phyloP scores from a whole-genome alignment of 2,329 filamentous ascomycete species.

The Penicillium hesseltinei region DNA sequence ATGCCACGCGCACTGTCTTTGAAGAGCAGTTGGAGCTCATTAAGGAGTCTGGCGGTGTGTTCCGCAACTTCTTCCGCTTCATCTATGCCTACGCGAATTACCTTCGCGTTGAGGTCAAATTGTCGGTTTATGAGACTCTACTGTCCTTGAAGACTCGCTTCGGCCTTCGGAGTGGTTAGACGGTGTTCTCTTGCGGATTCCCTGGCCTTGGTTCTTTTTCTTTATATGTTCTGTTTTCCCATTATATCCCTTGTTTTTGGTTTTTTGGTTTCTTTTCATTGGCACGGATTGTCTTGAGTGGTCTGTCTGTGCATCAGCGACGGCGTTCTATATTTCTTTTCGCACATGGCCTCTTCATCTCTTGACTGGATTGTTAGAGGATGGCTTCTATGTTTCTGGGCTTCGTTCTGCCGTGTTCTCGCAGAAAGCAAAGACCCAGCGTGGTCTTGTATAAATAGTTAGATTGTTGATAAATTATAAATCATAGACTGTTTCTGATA shows the following conservation, averaged over 20 bases:
- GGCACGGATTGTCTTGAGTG: slow-evolving; percentile 22
- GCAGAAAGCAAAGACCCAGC: neutral
- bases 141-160: slow-evolving; percentile 52
- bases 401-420: neutral
- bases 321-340: slow-evolving; percentile 22
- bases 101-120: slow-evolving; percentile 56
- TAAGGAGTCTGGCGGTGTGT: slow-evolving; percentile 48
- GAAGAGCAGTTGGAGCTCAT: slow-evolving; percentile 58
- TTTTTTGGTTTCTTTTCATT: slow-evolving; percentile 2
- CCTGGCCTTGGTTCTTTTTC: neutral
- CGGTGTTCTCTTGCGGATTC: neutral
- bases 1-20: slow-evolving; percentile 62
- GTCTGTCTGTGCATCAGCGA: slow-evolving; percentile 32
- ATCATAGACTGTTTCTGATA: neutral
- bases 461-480: slow-evolving; percentile 12
- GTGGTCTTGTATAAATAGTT: slow-evolving; percentile 19
- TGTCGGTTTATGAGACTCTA: slow-evolving; percentile 59
- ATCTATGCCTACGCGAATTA: slow-evolving; percentile 54
- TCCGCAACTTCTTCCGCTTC: slow-evolving; percentile 54
- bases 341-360: neutral
- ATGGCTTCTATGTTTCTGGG: neutral
- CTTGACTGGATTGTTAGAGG: neutral
- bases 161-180: slow-evolving; percentile 37
- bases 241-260: slow-evolving; percentile 14
- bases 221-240: slow-evolving; percentile 6